Evolutionary conservation across 768 basidiomycete genomes (phyloP), one percentile per base, ranked within the genome.

Genomic region (Leccinum variicolor): DNA sequence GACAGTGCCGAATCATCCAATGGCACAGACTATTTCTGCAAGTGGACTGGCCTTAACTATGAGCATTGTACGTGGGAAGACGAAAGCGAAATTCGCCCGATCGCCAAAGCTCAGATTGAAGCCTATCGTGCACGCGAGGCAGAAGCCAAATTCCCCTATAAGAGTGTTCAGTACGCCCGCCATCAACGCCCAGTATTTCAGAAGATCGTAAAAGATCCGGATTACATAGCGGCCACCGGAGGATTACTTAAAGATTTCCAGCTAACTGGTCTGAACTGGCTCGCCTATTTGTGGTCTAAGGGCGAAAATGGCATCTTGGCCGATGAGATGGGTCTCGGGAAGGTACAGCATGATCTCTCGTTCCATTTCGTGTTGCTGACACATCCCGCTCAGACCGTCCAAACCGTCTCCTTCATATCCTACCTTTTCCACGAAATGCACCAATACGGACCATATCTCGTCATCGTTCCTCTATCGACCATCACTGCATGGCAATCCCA

Each of bases 311-410:
- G 97, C 19, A 97, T 99, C 58, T 77, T 99, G 34, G 97, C 97
- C 1, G 97, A 99, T 68, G 97, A 99, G 81, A 99, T 98, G 97
- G 97, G 97, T 71, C 88, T 99, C 25, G 97, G 97, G 54, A 99
- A 99, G 84, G 83, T 90, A 48, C 60, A 53, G 64, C 19, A 26
- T 26, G 31, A n/a, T 10, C 28, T 56, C 17, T 36, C 29, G 17
- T 58, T 50, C 34, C 0, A 6, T 34, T 62, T 62, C 56, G 19
- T 57, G n/a, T 58, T 66, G 51, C 67, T 53, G 15, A 11, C 39
- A 19, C 39, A 41, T 15, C 60, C 41, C 43, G 11, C 36, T 3
- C 59, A 93, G 90, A 93, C 91, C 19, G 95, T 99, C 7, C 97
- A 99, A 79, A 95, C 95, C 0, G 96, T 98, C 11, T 75, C 94